These are phyloP conservation scores for Neonectria neomacrospora DNA, from an alignment of 2,329 filamentous ascomycete species.

Conservation along the genomic window DNA sequence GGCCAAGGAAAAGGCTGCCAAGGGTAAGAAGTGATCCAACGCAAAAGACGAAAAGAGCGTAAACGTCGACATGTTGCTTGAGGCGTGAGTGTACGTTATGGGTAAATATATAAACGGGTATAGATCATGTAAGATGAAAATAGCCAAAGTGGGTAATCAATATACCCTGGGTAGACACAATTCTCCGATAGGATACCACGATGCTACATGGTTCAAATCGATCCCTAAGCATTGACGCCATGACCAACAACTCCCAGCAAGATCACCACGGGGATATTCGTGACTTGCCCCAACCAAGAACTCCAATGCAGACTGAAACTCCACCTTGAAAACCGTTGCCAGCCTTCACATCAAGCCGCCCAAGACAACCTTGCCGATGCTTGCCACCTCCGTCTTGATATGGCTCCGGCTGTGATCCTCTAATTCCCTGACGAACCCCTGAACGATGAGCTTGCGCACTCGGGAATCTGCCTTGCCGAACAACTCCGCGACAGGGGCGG, in stretches of 20 bases:
- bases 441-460: slow-evolving; percentile 88
- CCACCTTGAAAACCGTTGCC: slow-evolving; percentile 4
- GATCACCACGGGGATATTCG: slow-evolving; percentile 36
- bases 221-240: slow-evolving; percentile 3
- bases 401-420: slow-evolving; percentile 84
- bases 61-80: not conserved
- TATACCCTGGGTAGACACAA: not conserved
- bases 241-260: slow-evolving; percentile 37
- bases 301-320: slow-evolving; percentile 31
- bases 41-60: not conserved
- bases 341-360: slow-evolving; percentile 77
- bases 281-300: slow-evolving; percentile 35
- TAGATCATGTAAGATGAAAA: slow-evolving; percentile 11
- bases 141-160: not conserved
- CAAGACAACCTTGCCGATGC: slow-evolving; percentile 87
- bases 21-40: slow-evolving; percentile 26
- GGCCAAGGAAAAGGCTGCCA: slow-evolving; percentile 44
- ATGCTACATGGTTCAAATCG: slow-evolving; percentile 1
- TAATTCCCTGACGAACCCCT: slow-evolving; percentile 89
- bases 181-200: not conserved
- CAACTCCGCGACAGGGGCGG: slow-evolving; percentile 77
- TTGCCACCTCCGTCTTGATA: slow-evolving; percentile 83
- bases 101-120: not conserved
- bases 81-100: not conserved
- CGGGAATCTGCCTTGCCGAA: slow-evolving; percentile 90